phyloP scores from a whole-genome alignment of 108 stramenopile species.

The Parietichytrium sp. region DNA sequence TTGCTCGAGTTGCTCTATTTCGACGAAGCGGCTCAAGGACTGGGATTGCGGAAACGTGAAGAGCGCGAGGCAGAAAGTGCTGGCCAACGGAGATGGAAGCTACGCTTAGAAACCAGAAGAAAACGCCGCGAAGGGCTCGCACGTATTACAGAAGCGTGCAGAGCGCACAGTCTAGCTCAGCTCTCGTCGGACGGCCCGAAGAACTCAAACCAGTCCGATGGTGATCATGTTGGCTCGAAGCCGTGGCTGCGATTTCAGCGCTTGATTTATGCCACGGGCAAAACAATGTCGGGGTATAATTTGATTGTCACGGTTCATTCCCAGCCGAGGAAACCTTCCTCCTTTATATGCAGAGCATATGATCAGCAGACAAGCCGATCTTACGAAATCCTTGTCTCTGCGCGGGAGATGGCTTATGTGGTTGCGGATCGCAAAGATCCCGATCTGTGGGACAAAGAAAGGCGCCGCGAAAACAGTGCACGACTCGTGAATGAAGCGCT shows the following conservation, averaged over 20 bases:
- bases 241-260: constrained; percentile 24
- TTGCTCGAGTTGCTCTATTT: constrained; percentile 7
- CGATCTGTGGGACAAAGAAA: background rate
- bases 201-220: too few relatives aligned
- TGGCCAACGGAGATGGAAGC: too few relatives aligned
- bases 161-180: background rate
- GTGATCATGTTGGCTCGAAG: background rate
- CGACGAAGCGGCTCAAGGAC: background rate
- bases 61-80: too few relatives aligned
- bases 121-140: background rate
- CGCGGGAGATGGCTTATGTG: background rate
- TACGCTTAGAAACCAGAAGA: too few relatives aligned
- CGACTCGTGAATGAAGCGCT: too few relatives aligned
- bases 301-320: constrained; percentile 14
- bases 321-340: background rate
- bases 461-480: background rate
- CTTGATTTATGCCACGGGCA: background rate
- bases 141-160: background rate
- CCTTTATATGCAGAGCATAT: background rate
- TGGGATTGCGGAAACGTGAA: too few relatives aligned
- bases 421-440: background rate
- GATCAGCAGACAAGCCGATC: background rate
- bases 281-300: background rate
- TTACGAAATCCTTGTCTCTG: background rate
- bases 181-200: background rate